phyloP scores from a whole-genome alignment of 768 basidiomycete species.

The Pulveroboletus ravenelii region DNA sequence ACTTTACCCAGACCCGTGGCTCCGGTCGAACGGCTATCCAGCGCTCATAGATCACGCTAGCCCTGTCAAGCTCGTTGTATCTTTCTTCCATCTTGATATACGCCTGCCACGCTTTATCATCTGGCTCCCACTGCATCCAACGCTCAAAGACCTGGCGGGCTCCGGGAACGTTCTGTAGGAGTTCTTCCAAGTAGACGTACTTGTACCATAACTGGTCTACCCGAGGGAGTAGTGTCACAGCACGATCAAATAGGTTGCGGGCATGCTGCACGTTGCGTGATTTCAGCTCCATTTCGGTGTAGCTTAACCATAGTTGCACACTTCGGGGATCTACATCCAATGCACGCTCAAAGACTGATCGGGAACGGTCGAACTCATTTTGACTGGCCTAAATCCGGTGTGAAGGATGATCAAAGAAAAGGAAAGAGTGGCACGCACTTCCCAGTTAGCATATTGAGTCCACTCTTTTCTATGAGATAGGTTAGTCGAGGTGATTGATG shows the following conservation, averaged over 20 bases:
- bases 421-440: constrained; percentile 40
- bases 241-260: constrained; percentile 94
- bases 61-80: constrained; percentile 87
- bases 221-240: constrained; percentile 92
- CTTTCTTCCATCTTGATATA: constrained; percentile 97
- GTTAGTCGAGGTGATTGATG: background rate
- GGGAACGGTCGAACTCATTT: constrained; percentile 91
- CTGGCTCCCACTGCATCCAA: constrained; percentile 99
- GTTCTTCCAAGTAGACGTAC: constrained; percentile 97
- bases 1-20: constrained; percentile 79
- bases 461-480: constrained; percentile 64
- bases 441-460: constrained; percentile 85
- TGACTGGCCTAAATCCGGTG: constrained; percentile 66
- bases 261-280: constrained; percentile 96
- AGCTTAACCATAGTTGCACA: constrained; percentile 88
- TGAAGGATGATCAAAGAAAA: background rate
- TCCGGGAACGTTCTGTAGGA: constrained; percentile 92
- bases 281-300: constrained; percentile 97
- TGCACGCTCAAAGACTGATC: constrained; percentile 95
- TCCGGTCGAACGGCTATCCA: constrained; percentile 78
- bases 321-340: constrained; percentile 91
- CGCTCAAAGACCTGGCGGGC: constrained; percentile 97
- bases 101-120: constrained; percentile 99
- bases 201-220: constrained; percentile 99
- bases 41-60: constrained; percentile 88